Conservation (phyloP, 169 alveolate genomes). For the Cryptosporidium felis region DNA sequence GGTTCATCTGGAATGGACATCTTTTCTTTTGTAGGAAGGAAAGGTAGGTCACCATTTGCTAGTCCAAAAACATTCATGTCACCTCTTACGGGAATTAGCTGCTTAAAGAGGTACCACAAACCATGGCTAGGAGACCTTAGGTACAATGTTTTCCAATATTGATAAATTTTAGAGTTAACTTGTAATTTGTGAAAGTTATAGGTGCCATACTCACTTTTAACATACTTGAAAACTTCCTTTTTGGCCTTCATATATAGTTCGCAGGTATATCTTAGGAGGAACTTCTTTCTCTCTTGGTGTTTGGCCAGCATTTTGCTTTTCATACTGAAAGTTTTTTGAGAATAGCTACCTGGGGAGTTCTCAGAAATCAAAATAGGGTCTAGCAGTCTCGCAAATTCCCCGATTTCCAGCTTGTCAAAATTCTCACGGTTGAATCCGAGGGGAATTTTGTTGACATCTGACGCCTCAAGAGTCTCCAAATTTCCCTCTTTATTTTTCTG, state of each 20-base stretch:
- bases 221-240: not conserved
- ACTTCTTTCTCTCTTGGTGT: not conserved
- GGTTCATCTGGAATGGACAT: slow-evolving; percentile 35
- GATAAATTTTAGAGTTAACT: slow-evolving; percentile 7
- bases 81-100: slow-evolving; percentile 42
- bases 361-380: not conserved
- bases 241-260: slow-evolving; percentile 46
- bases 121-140: slow-evolving; percentile 47
- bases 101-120: slow-evolving; percentile 41
- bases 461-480: not conserved
- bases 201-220: not conserved
- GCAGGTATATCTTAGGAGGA: slow-evolving; percentile 36
- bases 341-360: not conserved
- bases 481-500: not conserved
- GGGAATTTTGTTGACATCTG: not conserved
- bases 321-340: too few species aligned
- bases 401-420: not conserved
- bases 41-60: slow-evolving; percentile 56
- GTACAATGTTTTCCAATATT: slow-evolving; percentile 21
- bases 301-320: not conserved
- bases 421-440: slow-evolving; percentile 1
- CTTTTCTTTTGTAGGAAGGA: slow-evolving; percentile 17
- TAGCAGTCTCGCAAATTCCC: not conserved
- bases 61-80: slow-evolving; percentile 45
- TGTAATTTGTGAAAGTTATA: not conserved